phyloP scores from a whole-genome alignment of 2,329 filamentous ascomycete species.

The Zopfia rhizophila region DNA sequence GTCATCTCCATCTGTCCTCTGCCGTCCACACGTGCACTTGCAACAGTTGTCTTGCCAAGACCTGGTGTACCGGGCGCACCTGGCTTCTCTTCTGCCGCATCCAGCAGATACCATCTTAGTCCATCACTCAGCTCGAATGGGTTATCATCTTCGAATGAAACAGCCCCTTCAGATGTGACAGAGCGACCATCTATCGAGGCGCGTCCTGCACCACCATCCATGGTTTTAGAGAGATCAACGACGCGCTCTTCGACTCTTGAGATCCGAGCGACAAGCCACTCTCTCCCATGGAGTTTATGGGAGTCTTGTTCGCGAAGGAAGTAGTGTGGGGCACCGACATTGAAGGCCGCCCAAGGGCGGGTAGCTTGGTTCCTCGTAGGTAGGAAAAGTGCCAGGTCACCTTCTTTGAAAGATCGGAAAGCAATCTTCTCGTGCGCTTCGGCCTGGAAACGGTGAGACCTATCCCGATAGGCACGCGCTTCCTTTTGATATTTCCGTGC shows the following conservation, averaged over 20 bases:
- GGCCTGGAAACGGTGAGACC: conserved; percentile 80
- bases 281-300: conserved; percentile 83
- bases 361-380: conserved; percentile 94
- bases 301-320: conserved; percentile 93
- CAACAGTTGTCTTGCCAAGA: conserved; percentile 89
- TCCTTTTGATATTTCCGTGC: conserved; percentile 95
- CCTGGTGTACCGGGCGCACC: conserved; percentile 90
- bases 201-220: conserved; percentile 60
- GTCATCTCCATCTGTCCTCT: conserved; percentile 70
- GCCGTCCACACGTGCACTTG: conserved; percentile 86
- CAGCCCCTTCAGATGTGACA: conserved; percentile 63
- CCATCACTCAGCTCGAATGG: conserved; percentile 97
- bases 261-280: conserved; percentile 97
- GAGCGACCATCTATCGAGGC: conserved; percentile 57
- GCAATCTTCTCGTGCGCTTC: conserved; percentile 97
- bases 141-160: conserved; percentile 84
- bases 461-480: conserved; percentile 85
- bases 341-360: conserved; percentile 97
- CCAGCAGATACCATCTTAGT: conserved; percentile 93
- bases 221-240: conserved; percentile 86
- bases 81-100: conserved; percentile 91
- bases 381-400: conserved; percentile 91
- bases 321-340: conserved; percentile 95
- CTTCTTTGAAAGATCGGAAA: conserved; percentile 94
- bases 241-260: conserved; percentile 90